phyloP scores from a whole-genome alignment of 768 basidiomycete species.

The Heimioporus sp. region DNA sequence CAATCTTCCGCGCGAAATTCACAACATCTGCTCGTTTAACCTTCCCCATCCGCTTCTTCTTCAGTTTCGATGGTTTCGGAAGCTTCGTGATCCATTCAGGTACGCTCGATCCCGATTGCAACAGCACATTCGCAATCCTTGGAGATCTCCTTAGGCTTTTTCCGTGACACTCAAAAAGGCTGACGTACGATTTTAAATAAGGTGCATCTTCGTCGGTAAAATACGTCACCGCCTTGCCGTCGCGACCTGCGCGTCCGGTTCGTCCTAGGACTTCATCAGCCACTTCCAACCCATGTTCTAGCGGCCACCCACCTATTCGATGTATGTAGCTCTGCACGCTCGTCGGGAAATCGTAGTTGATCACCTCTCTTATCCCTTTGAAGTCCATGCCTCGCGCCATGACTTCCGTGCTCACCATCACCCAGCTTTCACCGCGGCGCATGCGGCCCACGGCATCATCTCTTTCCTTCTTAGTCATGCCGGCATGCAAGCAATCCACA shows the following conservation, averaged over 20 bases:
- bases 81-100: constrained; percentile 95
- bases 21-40: constrained; percentile 75
- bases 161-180: not conserved
- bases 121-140: constrained; percentile 94
- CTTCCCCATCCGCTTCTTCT: constrained; percentile 82
- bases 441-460: constrained; percentile 84
- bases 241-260: constrained; percentile 90
- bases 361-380: constrained; percentile 88
- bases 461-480: constrained; percentile 82
- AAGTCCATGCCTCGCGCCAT: constrained; percentile 99
- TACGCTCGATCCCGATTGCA: constrained; percentile 86
- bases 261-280: constrained; percentile 53
- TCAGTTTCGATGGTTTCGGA: constrained; percentile 90
- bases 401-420: constrained; percentile 94
- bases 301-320: constrained; percentile 66
- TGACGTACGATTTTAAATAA: constrained; percentile 79
- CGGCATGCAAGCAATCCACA: constrained; percentile 90
- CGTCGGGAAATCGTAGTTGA: constrained; percentile 97
- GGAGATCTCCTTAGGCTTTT: constrained; percentile 6
- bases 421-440: constrained; percentile 89
- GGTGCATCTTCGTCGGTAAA: constrained; percentile 94
- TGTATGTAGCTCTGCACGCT: constrained; percentile 96
- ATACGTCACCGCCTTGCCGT: constrained; percentile 93
- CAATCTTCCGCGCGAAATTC: constrained; percentile 66
- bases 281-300: not conserved